Percentiles rank a stretch among this genome's conserved stretches.
These are phyloP conservation scores for Tarenaya hassleriana DNA, from an alignment of 345 rosid genomes.

Conservation along the genomic window DNA sequence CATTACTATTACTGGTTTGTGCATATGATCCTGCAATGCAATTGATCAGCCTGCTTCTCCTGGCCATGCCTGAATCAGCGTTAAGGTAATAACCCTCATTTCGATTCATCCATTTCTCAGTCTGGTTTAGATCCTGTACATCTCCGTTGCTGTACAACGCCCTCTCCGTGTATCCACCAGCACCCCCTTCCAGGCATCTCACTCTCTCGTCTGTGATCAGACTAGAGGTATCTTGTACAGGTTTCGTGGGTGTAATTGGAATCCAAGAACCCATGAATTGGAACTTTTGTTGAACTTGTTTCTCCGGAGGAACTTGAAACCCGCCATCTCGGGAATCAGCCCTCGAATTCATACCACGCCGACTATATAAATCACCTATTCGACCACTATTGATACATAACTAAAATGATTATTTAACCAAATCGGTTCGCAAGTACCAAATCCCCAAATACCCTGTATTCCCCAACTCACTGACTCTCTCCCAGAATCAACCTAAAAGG, in stretches of 20 bases:
- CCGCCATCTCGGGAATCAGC: slow-evolving; percentile 29
- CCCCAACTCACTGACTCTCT: neutral
- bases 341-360: slow-evolving; percentile 31
- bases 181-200: slow-evolving; percentile 26
- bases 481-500: neutral
- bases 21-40: slow-evolving; percentile 29
- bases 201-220: slow-evolving; percentile 16
- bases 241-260: slow-evolving; percentile 42
- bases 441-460: slow-evolving; percentile 4
- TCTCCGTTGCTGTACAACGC: slow-evolving; percentile 15
- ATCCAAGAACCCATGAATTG: slow-evolving; percentile 38
- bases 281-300: slow-evolving; percentile 23
- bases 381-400: slow-evolving; percentile 16
- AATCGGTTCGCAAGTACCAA: neutral
- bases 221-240: slow-evolving; percentile 26
- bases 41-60: slow-evolving; percentile 25
- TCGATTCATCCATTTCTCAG: slow-evolving; percentile 18
- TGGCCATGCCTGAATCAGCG: slow-evolving; percentile 14
- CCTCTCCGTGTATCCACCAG: slow-evolving; percentile 25
- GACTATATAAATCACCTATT: neutral
- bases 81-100: slow-evolving; percentile 18
- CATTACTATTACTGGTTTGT: slow-evolving; percentile 16
- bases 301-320: slow-evolving; percentile 27
- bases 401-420: neutral
- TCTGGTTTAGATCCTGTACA: slow-evolving; percentile 19